Base-by-base conservation (phyloP, 176 grass and related monocot genomes). In the Musa troglodytarum region DNA sequence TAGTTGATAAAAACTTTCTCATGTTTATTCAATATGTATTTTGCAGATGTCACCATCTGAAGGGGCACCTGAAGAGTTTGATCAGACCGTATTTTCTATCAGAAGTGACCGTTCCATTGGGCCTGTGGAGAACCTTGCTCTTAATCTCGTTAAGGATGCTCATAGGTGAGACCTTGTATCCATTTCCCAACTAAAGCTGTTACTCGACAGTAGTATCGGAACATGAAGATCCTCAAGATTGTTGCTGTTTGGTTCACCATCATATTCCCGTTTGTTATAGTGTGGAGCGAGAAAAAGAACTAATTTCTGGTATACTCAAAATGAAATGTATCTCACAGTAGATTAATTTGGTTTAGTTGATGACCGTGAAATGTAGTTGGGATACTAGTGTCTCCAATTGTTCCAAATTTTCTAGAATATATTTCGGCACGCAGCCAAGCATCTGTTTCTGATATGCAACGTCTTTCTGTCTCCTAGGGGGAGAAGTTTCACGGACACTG, bases 51-150 rank as follows among this genome's bases (percentile, higher is more conserved):
- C 94, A 24, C 94, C 95, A 73, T 81, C 78, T 91, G 95, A 98
- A 65, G 82, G 77, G 70, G 90, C 95, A 70, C 84, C 95, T 11
- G 95, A 98, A 83, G 95, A 93, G 78, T 98, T 93, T 77, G 95
- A 98, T 81, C 95, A 91, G 76, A 98, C 95, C 7, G 87, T 98
- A 67, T 98, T 93, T 81, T 69, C 82, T 73, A 86, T 98, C 29
- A 74, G 78, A 66, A 69, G 70, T 54, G 80, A 88, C 12, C 80
- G 80, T 50, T 98, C 90, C 34, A 87, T 91, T 85, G 95, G 88
- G 55, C 81, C 71, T 66, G 82, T 76, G 75, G 94, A 98, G 80
- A 75, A 77, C 59, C 88, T 93, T 82, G 86, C 95, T 82, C 82
- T 89, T 24, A 91, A 93, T 77, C 80, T 98, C 66, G 95, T 87